Conservation (phyloP, 495 filamentous ascomycete species). For the Annulohypoxylon stygium region DNA sequence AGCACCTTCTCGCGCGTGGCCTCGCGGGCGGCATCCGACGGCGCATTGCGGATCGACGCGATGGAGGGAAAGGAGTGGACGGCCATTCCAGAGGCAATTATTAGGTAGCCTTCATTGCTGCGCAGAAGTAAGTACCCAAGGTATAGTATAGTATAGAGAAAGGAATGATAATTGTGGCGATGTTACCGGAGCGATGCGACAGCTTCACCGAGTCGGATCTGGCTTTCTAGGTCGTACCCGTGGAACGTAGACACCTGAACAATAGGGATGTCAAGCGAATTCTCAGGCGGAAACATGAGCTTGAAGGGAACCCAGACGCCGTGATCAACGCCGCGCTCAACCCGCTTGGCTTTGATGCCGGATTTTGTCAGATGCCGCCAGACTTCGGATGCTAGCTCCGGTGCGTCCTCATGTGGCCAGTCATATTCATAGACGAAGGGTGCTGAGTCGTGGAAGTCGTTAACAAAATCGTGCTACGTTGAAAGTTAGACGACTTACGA, state of each 20-base stretch:
- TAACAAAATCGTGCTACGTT: slow-evolving; percentile 38
- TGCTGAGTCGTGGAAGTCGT: slow-evolving; percentile 41
- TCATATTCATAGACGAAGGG: slow-evolving; percentile 42
- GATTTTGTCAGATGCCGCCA: slow-evolving; percentile 30
- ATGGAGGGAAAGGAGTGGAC: slow-evolving; percentile 39
- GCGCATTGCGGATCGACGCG: slow-evolving; percentile 17
- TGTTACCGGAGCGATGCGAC: slow-evolving; percentile 32
- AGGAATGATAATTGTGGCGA: not conserved
- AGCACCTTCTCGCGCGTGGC: slow-evolving; percentile 17
- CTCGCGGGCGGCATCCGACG: slow-evolving; percentile 14
- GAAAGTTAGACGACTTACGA: not conserved
- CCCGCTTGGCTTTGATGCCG: slow-evolving; percentile 40
- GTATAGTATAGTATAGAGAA: not conserved
- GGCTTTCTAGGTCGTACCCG: slow-evolving; percentile 36
- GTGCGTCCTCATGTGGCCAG: slow-evolving; percentile 37
- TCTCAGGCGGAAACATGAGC: slow-evolving; percentile 40
- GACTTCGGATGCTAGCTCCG: slow-evolving; percentile 27
- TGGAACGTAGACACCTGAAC: slow-evolving; percentile 41
- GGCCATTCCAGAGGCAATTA: slow-evolving; percentile 39
- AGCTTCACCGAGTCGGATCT: slow-evolving; percentile 39
- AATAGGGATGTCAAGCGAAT: slow-evolving; percentile 31
- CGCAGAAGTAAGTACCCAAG: not conserved
- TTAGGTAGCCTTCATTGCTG: slow-evolving; percentile 40
- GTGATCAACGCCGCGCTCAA: slow-evolving; percentile 40
- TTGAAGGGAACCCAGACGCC: slow-evolving; percentile 43